Conservation (phyloP, 495 filamentous ascomycete species). For the Hyaloscypha variabilis region DNA sequence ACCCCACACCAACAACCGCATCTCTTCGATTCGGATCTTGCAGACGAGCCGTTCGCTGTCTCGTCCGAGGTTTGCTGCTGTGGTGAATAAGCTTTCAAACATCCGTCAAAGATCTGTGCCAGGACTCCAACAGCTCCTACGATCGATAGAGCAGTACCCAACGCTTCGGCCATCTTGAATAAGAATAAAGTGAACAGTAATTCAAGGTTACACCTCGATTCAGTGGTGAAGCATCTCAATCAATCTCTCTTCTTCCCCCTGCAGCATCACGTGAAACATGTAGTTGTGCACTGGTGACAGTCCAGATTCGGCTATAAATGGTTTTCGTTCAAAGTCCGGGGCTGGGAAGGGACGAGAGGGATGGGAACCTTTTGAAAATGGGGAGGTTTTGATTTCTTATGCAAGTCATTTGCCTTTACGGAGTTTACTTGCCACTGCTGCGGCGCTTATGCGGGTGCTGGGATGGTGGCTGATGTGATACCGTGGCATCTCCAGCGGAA, state of each 20-base stretch:
- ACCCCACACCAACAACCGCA: conserved; percentile 39
- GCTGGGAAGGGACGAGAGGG: not conserved
- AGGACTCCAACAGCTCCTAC: conserved; percentile 22
- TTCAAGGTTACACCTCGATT: not conserved
- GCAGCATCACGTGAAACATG: not conserved
- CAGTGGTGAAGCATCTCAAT: not conserved
- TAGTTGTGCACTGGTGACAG: too few species aligned
- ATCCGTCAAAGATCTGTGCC: conserved; percentile 25
- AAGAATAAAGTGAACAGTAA: not conserved
- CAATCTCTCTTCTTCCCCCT: not conserved
- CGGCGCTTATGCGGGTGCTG: not conserved
- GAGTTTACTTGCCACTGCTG: not conserved
- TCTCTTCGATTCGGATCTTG: conserved; percentile 43
- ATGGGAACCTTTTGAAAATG: not conserved
- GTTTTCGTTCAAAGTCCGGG: not conserved
- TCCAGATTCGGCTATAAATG: too few species aligned
- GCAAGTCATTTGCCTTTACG: not conserved
- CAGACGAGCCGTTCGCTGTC: conserved; percentile 39
- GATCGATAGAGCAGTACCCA: conserved; percentile 19
- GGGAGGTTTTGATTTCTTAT: not conserved
- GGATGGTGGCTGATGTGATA: not conserved
- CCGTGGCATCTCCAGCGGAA: not conserved
- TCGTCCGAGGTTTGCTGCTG: conserved; percentile 34
- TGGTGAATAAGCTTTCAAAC: conserved; percentile 42
- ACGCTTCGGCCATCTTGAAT: conserved; percentile 17